Conservation (phyloP, 2,329 filamentous ascomycete species). For the Mycosphaerelloides madeirae region DNA sequence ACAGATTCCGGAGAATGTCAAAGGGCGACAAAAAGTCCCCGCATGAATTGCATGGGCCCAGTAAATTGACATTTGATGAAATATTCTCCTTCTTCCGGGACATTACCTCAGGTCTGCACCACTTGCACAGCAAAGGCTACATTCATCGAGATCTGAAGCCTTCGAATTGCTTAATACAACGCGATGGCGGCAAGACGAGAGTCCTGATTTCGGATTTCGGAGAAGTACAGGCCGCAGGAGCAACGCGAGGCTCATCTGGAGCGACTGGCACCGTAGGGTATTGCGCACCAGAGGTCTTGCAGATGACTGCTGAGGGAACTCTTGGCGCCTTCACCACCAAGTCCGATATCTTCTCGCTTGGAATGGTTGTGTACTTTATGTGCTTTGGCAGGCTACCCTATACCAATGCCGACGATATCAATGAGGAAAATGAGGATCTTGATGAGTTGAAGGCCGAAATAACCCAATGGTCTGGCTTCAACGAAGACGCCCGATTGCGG, state of each 20-base stretch:
- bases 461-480: constrained; percentile 78
- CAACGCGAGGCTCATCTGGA: constrained; percentile 79
- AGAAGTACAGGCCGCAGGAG: constrained; percentile 83
- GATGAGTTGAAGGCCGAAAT: constrained; percentile 84
- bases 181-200: constrained; percentile 58
- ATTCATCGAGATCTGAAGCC: constrained; percentile 96
- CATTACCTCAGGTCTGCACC: constrained; percentile 84
- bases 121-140: constrained; percentile 85
- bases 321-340: constrained; percentile 95
- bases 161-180: constrained; percentile 87
- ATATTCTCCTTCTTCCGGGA: constrained; percentile 97
- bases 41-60: constrained; percentile 46
- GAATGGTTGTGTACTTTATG: constrained; percentile 98
- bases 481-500: constrained; percentile 54
- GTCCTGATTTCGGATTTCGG: constrained; percentile 97
- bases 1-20: constrained; percentile 75
- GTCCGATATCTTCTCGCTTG: constrained; percentile 95
- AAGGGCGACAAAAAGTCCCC: constrained; percentile 67
- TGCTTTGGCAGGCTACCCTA: constrained; percentile 91
- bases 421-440: constrained; percentile 89
- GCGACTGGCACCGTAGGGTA: constrained; percentile 96
- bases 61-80: constrained; percentile 71
- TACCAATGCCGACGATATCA: constrained; percentile 70
- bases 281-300: constrained; percentile 89
- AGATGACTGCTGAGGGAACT: constrained; percentile 57